Conservation (phyloP, 768 basidiomycete species). For the Chalciporus piperatus region DNA sequence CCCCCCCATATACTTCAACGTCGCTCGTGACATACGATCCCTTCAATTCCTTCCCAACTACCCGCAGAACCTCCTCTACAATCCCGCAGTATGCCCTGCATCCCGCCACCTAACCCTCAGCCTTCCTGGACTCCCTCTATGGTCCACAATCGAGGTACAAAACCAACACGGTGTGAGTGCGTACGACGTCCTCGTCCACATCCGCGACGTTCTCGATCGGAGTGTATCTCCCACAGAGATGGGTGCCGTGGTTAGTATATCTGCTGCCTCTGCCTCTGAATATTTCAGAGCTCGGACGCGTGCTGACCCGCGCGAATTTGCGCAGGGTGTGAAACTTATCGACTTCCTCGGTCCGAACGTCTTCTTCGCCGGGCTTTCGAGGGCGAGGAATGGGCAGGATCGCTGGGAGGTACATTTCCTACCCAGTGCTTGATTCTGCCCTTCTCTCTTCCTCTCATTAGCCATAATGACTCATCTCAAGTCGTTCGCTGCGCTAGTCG, state of each 20-base stretch:
- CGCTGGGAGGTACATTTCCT: slow-evolving; percentile 30
- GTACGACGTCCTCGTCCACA: slow-evolving; percentile 26
- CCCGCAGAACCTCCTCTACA: slow-evolving; percentile 13
- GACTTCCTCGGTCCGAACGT: slow-evolving; percentile 35
- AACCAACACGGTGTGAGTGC: slow-evolving; percentile 28
- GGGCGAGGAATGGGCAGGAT: slow-evolving; percentile 24
- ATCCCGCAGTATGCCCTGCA: slow-evolving; percentile 22
- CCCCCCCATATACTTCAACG: slow-evolving; percentile 23
- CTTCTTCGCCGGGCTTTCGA: slow-evolving; percentile 31
- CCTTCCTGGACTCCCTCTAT: slow-evolving; percentile 23
- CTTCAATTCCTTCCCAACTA: slow-evolving; percentile 22
- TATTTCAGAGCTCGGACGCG: slow-evolving; percentile 28
- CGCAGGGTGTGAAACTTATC: slow-evolving; percentile 39
- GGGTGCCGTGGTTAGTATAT: slow-evolving; percentile 22
- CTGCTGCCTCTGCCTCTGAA: slow-evolving; percentile 21
- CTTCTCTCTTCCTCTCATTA: background rate
- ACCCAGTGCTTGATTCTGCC: slow-evolving; percentile 12
- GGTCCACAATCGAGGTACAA: slow-evolving; percentile 30
- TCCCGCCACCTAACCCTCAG: slow-evolving; percentile 16
- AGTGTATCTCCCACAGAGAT: slow-evolving; percentile 25
- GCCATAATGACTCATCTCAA: background rate
- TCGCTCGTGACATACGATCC: slow-evolving; percentile 23
- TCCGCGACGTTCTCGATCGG: slow-evolving; percentile 27
- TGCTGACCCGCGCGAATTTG: slow-evolving; percentile 34
- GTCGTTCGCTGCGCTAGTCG: background rate